phyloP scores from a whole-genome alignment of 805 yeast species.

The Sugiyamaella qingdaonensis region DNA sequence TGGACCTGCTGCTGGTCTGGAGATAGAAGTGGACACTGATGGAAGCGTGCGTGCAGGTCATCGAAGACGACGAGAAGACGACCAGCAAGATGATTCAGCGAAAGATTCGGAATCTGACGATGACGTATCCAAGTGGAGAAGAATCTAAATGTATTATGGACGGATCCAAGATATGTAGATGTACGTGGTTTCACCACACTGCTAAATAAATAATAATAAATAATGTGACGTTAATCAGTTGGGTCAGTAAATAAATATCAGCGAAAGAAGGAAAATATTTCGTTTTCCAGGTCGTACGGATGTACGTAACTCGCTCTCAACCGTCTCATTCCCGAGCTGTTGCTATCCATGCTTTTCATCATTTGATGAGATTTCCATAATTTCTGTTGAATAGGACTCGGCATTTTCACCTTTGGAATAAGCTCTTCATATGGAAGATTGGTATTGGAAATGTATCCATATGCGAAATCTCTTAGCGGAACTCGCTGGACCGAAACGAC shows the following conservation, averaged over 20 bases:
- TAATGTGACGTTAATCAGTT: not conserved
- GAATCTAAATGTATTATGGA: conserved; percentile 4
- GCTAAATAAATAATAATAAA: not conserved
- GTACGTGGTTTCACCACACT: not conserved
- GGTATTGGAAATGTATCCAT: not conserved
- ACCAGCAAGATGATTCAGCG: conserved; percentile 14
- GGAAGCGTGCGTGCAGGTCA: conserved; percentile 13
- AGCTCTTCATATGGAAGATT: not conserved
- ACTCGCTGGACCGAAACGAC: not conserved
- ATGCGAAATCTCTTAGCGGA: not conserved
- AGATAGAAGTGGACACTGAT: conserved; percentile 17
- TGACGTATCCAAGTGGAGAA: conserved; percentile 22
- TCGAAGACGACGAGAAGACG: conserved; percentile 16
- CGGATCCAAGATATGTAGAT: not conserved
- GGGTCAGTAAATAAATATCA: not conserved
- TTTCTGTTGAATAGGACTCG: conserved; percentile 2
- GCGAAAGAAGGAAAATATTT: conserved; percentile 8
- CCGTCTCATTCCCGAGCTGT: not conserved
- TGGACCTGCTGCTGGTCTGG: conserved; percentile 22
- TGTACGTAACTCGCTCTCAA: conserved; percentile 1
- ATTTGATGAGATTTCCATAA: not conserved
- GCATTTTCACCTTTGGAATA: not conserved
- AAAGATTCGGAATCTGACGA: conserved; percentile 1
- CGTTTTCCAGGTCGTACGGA: conserved; percentile 14
- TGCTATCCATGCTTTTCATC: conserved; percentile 2